Evolutionary conservation across 1,139 yeast genomes (phyloP), one percentile per base, ranked within the genome.

Genomic region (Yamadazyma membranifaciens): DNA sequence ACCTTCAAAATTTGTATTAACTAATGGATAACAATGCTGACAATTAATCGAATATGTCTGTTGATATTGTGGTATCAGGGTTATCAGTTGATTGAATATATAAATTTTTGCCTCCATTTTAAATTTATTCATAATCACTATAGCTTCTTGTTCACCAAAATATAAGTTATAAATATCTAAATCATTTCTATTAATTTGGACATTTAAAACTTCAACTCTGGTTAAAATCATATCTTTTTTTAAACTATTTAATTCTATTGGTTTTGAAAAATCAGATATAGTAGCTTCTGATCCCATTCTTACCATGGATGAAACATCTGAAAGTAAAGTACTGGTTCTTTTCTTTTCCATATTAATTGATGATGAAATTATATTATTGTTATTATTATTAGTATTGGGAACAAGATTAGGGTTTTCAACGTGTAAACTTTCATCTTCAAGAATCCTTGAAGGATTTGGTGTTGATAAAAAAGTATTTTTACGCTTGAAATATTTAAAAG

Each of bases 191-290:
- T 62, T 56, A 6, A 61, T 60, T 13, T 57, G 57, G 15, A 63
- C 50, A 13, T 63, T 61, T 16, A 77, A 59, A 0, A 75, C 61
- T 26, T 81, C 83, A 6, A 86, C 61, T 49, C 73, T 77, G 0
- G 89, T 80, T 44, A 87, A 63, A 14, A 83, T 80, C 56, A 83
- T 73, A 56, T 87, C 95, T 50, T 84, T 86, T 34, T 78, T 63
- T 33, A 78, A 60, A 3, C 57, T 49, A 11, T 62, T 56, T 20
- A 56, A 51, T 31, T 67, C 72, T 9, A 54, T 40, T 4, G 55
- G 43, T 40, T 59, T 64, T 20, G 58, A 36, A 2, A 56, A 46
- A 17, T 67, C 73, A 5, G 64, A 48, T 24, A 62, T 56, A 4
- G 67, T 61, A 3, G 64, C 50, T 28, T 66, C 73, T 3, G 74